Conservation (phyloP, 2,329 filamentous ascomycete species). For the Dactylellina sp. region DNA sequence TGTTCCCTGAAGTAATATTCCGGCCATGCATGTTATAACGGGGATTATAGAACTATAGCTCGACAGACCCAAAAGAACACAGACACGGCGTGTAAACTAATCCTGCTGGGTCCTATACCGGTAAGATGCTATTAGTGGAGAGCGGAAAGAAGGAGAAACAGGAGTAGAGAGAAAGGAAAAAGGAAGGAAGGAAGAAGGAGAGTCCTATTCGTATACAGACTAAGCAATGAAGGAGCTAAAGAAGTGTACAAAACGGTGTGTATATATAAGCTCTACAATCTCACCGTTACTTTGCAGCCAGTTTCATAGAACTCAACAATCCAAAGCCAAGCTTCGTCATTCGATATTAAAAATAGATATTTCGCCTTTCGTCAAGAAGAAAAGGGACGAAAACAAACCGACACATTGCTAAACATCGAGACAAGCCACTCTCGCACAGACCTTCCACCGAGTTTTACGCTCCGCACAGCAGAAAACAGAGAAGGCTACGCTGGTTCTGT, state of each 20-base stretch:
- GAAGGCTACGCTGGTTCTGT: not conserved
- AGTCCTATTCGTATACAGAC: not conserved
- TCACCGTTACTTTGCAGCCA: not conserved
- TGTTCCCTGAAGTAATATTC: slow-evolving; percentile 47
- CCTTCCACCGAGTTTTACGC: slow-evolving; percentile 32
- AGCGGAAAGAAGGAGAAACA: slow-evolving; percentile 39
- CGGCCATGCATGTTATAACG: slow-evolving; percentile 45
- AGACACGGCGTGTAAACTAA: slow-evolving; percentile 27
- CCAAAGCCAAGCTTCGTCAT: not conserved
- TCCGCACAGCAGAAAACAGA: slow-evolving; percentile 12
- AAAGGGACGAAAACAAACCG: not conserved
- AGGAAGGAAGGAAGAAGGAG: not conserved
- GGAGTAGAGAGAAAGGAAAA: slow-evolving; percentile 21
- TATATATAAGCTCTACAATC: not conserved
- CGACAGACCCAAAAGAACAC: slow-evolving; percentile 24
- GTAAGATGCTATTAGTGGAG: slow-evolving; percentile 51
- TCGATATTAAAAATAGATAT: not conserved
- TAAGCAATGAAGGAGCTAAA: not conserved
- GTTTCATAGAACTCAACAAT: not conserved
- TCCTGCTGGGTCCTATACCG: slow-evolving; percentile 41
- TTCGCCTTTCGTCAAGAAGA: slow-evolving; percentile 1
- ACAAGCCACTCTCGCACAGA: slow-evolving; percentile 45
- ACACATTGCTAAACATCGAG: slow-evolving; percentile 9
- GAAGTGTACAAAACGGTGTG: not conserved
- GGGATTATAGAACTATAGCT: slow-evolving; percentile 38